Percentiles rank a stretch among this genome's conserved stretches.
Evolutionary conservation across 192 early-diverging fungal species (phyloP).

Genomic region (Coemansia sp.): DNA sequence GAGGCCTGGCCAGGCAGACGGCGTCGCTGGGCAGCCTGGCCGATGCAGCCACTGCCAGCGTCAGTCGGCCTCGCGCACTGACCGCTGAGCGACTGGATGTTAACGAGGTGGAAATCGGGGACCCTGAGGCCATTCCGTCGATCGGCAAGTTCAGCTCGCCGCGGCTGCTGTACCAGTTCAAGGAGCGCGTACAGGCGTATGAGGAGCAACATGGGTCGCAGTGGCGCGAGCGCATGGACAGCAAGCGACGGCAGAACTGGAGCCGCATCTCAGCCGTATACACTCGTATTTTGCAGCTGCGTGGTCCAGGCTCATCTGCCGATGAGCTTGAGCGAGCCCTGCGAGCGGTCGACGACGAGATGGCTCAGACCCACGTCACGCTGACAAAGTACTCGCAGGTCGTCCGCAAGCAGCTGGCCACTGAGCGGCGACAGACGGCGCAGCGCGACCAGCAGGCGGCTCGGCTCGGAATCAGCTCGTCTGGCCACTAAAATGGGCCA

Average conservation of each 20-base stretch:
- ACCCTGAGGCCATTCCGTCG: conserved; percentile 34
- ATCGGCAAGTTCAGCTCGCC: conserved; percentile 40
- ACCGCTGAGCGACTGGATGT: conserved; percentile 7
- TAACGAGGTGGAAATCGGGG: conserved; percentile 14
- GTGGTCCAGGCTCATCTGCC: conserved; percentile 10
- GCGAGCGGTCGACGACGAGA: conserved; percentile 19
- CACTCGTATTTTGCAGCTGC: conserved; percentile 36
- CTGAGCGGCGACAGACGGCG: conserved; percentile 22
- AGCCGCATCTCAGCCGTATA: conserved; percentile 46
- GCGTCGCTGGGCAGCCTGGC: conserved; percentile 9
- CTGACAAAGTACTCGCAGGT: conserved; percentile 41
- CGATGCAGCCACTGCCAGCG: neutral
- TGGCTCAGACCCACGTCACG: conserved; percentile 22
- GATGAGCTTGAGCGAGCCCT: conserved; percentile 33
- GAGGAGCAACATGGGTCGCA: conserved; percentile 26
- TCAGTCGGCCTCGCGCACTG: neutral
- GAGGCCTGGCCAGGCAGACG: neutral
- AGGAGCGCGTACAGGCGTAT: conserved; percentile 22
- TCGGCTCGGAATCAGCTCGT: neutral
- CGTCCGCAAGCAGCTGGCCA: conserved; percentile 33
- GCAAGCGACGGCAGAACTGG: conserved; percentile 43
- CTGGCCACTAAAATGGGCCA: neutral
- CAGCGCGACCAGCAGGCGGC: neutral
- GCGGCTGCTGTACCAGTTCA: conserved; percentile 33
- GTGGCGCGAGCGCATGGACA: conserved; percentile 50